Conservation (phyloP, 768 basidiomycete species). For the Collybia mongolica region DNA sequence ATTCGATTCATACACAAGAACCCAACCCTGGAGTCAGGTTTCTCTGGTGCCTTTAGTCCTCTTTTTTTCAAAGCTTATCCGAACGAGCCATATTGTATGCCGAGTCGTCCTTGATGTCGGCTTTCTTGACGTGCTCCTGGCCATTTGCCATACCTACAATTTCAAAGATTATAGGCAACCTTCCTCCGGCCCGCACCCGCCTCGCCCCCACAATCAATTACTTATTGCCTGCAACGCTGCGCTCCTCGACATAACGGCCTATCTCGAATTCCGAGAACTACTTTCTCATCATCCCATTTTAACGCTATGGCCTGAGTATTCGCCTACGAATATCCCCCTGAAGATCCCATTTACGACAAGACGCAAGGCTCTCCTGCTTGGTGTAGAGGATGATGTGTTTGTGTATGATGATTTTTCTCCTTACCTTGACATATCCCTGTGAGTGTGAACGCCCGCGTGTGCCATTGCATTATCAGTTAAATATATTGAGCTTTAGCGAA, state of each 20-base stretch:
- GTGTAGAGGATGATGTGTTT: slow-evolving; percentile 6
- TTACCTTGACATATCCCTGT: slow-evolving; percentile 6
- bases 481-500: background rate
- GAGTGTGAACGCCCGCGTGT: no score
- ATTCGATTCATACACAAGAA: slow-evolving; percentile 3
- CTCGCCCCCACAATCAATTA: slow-evolving; percentile 2
- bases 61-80: slow-evolving; percentile 14
- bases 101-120: slow-evolving; percentile 13
- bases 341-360: slow-evolving; percentile 4
- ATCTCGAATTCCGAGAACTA: slow-evolving; percentile 9
- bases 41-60: slow-evolving; percentile 10
- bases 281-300: slow-evolving; percentile 11
- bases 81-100: slow-evolving; percentile 4
- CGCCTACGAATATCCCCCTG: background rate
- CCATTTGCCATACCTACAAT: slow-evolving; percentile 7
- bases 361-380: slow-evolving; percentile 7
- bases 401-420: no score
- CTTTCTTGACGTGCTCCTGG: slow-evolving; percentile 13
- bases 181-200: no score
- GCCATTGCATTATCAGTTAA: background rate
- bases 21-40: background rate
- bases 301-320: slow-evolving; percentile 8
- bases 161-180: background rate
- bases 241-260: slow-evolving; percentile 11
- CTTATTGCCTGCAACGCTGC: slow-evolving; percentile 16